Percentiles rank a stretch among this genome's conserved stretches.
phyloP scores from a whole-genome alignment of 202 grass and related monocot genomes.

The Saccharum hybrid region DNA sequence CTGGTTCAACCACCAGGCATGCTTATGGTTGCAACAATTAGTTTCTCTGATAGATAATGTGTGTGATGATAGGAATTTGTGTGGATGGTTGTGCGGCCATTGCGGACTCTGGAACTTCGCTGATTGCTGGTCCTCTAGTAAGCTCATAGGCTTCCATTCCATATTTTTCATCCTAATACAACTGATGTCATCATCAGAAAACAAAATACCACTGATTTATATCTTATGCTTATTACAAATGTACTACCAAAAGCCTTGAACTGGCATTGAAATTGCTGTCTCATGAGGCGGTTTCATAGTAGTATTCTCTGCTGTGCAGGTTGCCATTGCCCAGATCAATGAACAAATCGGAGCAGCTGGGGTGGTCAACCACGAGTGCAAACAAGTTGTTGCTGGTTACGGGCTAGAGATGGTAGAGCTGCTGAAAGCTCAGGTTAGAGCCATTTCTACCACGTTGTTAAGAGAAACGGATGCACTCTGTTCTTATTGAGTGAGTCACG shows the following conservation, averaged over 20 bases:
- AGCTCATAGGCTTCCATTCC: neutral
- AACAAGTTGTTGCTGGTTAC: conserved; percentile 72
- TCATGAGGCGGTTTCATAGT: neutral
- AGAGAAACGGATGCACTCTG: neutral
- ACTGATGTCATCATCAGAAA: neutral
- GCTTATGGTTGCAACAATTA: neutral
- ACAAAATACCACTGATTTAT: neutral
- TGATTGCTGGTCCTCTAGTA: conserved; percentile 75
- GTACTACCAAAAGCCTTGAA: neutral
- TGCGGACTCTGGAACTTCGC: conserved; percentile 74
- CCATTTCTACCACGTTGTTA: neutral
- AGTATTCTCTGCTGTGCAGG: conserved; percentile 39
- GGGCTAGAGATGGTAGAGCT: conserved; percentile 74
- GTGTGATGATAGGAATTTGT: conserved; percentile 56
- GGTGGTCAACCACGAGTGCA: conserved; percentile 84
- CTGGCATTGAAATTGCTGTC: neutral
- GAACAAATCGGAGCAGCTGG: conserved; percentile 77
- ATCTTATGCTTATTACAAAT: neutral
- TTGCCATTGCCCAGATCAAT: conserved; percentile 76
- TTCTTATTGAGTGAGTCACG: neutral
- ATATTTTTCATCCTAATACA: conserved; percentile 1
- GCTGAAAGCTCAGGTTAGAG: conserved; percentile 61
- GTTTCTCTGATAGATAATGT: conserved; percentile 19
- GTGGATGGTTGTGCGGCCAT: conserved; percentile 73
- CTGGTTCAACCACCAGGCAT: neutral